Evolutionary conservation across 192 early-diverging fungal genomes (phyloP).

Genomic region (Rhizophagus sp.): DNA sequence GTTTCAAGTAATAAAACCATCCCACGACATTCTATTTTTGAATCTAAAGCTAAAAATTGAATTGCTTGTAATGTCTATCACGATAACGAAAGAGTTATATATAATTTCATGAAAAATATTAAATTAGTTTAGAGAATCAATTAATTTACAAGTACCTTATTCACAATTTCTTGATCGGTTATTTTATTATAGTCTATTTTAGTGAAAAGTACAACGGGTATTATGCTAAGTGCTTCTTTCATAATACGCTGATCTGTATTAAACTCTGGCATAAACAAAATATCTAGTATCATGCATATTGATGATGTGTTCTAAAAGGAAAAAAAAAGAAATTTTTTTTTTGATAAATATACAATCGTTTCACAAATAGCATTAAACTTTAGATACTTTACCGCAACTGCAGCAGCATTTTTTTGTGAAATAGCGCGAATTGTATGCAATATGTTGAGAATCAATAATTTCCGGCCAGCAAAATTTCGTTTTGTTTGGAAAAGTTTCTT

Average conservation of each 20-base stretch:
- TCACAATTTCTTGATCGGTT: neutral
- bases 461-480: neutral
- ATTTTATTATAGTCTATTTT: constrained; percentile 21
- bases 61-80: constrained; percentile 23
- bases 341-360: neutral
- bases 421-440: constrained; percentile 15
- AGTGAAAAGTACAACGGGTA: neutral
- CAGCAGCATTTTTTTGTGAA: neutral
- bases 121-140: neutral
- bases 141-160: constrained; percentile 20
- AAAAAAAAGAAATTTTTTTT: neutral
- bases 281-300: constrained; percentile 7
- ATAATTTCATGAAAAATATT: constrained; percentile 9
- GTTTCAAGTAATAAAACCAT: constrained; percentile 33
- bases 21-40: constrained; percentile 28
- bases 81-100: neutral
- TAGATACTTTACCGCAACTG: neutral
- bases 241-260: constrained; percentile 12
- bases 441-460: constrained; percentile 5
- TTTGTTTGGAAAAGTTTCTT: neutral
- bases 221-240: constrained; percentile 19
- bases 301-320: neutral
- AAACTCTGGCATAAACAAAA: constrained; percentile 11
- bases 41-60: constrained; percentile 25
- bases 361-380: no score